phyloP scores from a whole-genome alignment of 495 filamentous ascomycete species.

The Neurospora sublineolata region DNA sequence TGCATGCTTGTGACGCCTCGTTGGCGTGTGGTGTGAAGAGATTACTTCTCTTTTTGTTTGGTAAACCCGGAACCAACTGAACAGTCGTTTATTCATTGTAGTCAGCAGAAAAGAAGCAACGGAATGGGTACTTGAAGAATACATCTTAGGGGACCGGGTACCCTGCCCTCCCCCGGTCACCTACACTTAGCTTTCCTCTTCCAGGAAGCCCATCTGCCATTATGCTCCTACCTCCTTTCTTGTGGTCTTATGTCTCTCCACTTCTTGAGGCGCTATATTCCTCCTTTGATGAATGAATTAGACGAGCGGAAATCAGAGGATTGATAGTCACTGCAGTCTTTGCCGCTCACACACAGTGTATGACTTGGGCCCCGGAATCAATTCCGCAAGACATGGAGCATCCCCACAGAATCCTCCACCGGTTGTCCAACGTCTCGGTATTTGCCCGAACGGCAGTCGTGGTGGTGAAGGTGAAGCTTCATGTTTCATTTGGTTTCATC shows the following conservation, averaged over 20 bases:
- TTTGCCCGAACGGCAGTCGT: not conserved
- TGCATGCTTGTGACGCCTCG: not conserved
- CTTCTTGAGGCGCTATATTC: not conserved
- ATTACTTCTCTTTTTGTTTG: not conserved
- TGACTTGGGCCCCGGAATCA: not conserved
- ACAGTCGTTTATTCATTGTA: not conserved
- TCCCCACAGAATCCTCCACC: not conserved
- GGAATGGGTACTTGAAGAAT: not conserved
- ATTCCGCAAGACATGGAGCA: not conserved
- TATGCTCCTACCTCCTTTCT: not conserved
- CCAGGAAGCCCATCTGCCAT: not conserved
- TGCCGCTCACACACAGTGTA: not conserved
- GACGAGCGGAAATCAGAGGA: not conserved
- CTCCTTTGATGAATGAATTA: not conserved
- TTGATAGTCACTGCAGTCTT: not conserved
- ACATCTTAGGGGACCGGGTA: not conserved
- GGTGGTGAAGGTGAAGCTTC: not conserved
- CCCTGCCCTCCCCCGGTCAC: not conserved
- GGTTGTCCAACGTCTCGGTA: not conserved
- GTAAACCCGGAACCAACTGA: not conserved
- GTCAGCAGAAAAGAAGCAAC: not conserved
- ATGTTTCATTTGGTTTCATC: not conserved
- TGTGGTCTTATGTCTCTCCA: not conserved
- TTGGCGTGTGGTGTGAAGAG: not conserved
- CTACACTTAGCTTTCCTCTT: not conserved